Evolutionary conservation across 768 basidiomycete species (phyloP).

Genomic region (Pisolithus sp.): DNA sequence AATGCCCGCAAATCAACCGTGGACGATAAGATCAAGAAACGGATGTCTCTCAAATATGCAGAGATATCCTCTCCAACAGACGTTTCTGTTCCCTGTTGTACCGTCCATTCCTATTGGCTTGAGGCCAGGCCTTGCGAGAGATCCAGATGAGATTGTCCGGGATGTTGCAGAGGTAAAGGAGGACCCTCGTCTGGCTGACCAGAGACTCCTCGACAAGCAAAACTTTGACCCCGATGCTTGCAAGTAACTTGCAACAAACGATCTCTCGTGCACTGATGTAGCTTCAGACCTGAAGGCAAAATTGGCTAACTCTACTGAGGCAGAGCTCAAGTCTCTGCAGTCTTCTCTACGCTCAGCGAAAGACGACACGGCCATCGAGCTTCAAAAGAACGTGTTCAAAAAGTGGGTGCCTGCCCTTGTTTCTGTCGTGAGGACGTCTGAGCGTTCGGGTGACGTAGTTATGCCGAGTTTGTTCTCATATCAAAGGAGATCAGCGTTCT

Average conservation of each 20-base stretch:
- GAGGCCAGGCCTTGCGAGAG: conserved; percentile 29
- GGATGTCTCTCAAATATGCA: conserved; percentile 92
- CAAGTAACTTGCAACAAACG: conserved; percentile 34
- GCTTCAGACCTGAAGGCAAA: conserved; percentile 69
- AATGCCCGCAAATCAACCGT: conserved; percentile 44
- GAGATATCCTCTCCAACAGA: conserved; percentile 73
- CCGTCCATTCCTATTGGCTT: conserved; percentile 48
- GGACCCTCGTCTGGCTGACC: conserved; percentile 56
- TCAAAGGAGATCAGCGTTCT: conserved; percentile 96
- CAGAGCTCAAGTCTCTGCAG: conserved; percentile 69
- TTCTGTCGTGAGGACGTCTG: conserved; percentile 3
- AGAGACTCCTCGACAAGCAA: conserved; percentile 63
- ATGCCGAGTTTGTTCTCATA: conserved; percentile 92
- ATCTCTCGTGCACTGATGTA: conserved; percentile 3
- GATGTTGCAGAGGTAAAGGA: conserved; percentile 36
- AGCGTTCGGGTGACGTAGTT: conserved; percentile 42
- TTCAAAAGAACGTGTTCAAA: conserved; percentile 93
- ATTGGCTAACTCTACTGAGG: conserved; percentile 84
- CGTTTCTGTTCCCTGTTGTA: conserved; percentile 45
- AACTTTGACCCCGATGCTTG: conserved; percentile 86
- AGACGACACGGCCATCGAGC: conserved; percentile 66
- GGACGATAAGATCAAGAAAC: conserved; percentile 93
- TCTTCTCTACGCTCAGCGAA: conserved; percentile 67
- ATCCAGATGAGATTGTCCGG: conserved; percentile 45
- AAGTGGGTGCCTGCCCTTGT: conserved; percentile 41